These are phyloP conservation scores for Pythium oligandrum DNA, from an alignment of 352 stramenopile genomes.

Conservation along the genomic window DNA sequence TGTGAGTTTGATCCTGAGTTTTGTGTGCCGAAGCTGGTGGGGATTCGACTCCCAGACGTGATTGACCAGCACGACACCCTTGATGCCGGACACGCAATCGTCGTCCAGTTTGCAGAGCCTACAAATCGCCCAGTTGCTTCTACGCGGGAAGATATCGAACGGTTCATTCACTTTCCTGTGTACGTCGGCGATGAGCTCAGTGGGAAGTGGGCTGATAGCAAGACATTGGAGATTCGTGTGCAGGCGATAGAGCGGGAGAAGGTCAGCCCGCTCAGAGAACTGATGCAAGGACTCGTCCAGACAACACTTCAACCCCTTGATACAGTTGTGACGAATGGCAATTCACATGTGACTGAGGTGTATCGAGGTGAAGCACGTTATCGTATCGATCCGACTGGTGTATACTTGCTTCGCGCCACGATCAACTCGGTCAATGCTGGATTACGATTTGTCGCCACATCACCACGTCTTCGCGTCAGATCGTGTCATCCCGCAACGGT, in stretches of 20 bases:
- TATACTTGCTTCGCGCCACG: too few relatives aligned
- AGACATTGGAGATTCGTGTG: conserved; percentile 38
- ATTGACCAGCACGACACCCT: conserved; percentile 17
- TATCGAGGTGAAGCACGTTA: conserved; percentile 12
- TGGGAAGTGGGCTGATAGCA: conserved; percentile 36
- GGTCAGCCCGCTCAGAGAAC: conserved; percentile 30
- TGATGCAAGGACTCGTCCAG: conserved; percentile 42
- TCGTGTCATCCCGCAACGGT: too few relatives aligned
- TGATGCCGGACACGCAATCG: conserved; percentile 33
- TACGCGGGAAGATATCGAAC: conserved; percentile 30
- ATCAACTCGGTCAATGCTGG: too few relatives aligned
- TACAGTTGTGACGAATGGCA: too few relatives aligned
- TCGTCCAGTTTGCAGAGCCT: conserved; percentile 44
- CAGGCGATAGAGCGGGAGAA: conserved; percentile 23
- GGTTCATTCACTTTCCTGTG: conserved; percentile 41
- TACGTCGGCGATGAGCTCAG: conserved; percentile 52
- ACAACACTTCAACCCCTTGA: conserved; percentile 13
- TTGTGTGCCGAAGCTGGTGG: conserved; percentile 44
- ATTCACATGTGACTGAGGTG: too few relatives aligned
- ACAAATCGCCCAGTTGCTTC: conserved; percentile 40
- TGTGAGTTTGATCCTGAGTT: conserved; percentile 54
- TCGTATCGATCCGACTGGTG: conserved; percentile 31
- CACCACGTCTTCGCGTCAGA: too few relatives aligned
- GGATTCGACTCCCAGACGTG: conserved; percentile 46
- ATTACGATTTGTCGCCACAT: too few relatives aligned